A percentile compares a stretch with the other conserved stretches of the same genome.
phyloP scores from a whole-genome alignment of 371 early-diverging fungal species.

The Thermomucor indicae-seudaticae region DNA sequence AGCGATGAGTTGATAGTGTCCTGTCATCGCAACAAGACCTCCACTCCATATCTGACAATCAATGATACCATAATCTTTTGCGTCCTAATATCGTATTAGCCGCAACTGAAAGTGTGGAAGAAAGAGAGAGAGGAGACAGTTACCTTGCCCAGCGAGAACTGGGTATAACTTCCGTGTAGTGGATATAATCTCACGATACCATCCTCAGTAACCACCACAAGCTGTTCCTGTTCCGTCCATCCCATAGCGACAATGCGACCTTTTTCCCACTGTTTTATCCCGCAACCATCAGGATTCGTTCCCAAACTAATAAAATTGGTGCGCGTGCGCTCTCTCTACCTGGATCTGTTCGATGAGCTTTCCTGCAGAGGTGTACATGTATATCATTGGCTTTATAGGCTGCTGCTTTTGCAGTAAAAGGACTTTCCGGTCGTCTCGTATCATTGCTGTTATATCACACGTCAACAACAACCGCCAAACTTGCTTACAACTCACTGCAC shows the following conservation, averaged over 20 bases:
- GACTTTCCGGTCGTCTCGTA: conserved; percentile 82
- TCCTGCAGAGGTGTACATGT: conserved; percentile 84
- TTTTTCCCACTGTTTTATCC: conserved; percentile 76
- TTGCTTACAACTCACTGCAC: background rate
- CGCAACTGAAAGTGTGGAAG: background rate
- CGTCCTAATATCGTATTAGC: conserved; percentile 51
- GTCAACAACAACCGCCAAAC: background rate
- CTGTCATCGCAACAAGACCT: conserved; percentile 88
- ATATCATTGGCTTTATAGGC: conserved; percentile 73
- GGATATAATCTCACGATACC: conserved; percentile 85
- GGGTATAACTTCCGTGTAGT: conserved; percentile 73
- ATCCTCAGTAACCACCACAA: conserved; percentile 85
- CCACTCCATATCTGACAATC: conserved; percentile 86
- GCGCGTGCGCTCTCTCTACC: conserved; percentile 40
- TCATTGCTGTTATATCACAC: conserved; percentile 59
- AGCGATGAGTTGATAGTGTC: conserved; percentile 73
- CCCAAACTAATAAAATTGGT: background rate
- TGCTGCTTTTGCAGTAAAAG: conserved; percentile 70
- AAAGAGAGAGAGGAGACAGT: background rate
- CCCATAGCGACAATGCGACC: conserved; percentile 85
- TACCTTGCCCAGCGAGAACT: conserved; percentile 83
- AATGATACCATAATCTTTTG: conserved; percentile 72
- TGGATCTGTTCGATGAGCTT: conserved; percentile 81
- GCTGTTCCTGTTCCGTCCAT: conserved; percentile 85
- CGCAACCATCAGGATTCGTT: background rate